Evolutionary conservation across 2,329 filamentous ascomycete species (phyloP), one percentile per base, ranked within the genome.

Genomic region (Lachnellula arida): DNA sequence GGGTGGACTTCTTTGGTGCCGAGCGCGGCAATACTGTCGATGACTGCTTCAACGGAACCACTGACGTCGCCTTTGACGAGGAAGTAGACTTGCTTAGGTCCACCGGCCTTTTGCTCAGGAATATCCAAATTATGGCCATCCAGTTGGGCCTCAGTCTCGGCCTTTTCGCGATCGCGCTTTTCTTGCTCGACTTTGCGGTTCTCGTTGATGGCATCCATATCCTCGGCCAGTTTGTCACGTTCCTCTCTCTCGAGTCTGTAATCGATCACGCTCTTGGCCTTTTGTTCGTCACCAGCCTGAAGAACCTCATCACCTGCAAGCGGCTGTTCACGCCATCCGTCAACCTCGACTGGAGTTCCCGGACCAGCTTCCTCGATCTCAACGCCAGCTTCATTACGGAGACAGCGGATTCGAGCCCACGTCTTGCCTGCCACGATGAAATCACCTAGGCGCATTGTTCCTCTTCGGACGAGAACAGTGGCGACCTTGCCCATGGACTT

Each of bases 311-410:
- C 89, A 49, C 95, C 95, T 1, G 94, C 93, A 23, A 82, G 80
- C 0, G 94, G 93, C 62, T 91, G 86, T 37, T 91, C 88, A 65
- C 86, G 86, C 94, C 94, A 99, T n/a, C 94, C 94, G 60, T 97
- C 85, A 19, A 99, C 84, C 72, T 97, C 91, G 3, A 96, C 89
- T 0, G 95, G 91, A 28, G 87, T 94, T 37, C 94, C 94, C 0
- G 94, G 95, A 0, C 86, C 84, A 14, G 91, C 92, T 71, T 91
- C 85, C 1, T 76, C 64, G 15, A 97, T 75, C 12, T 85, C 78
- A 2, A 80, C 74, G 19, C 94, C 93, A 4, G 87, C 87, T 75
- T 97, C 93, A 68, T 97, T 96, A 25, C 86, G 85, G 22, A 99
- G 77, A 35, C 82, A 82, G 32, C 92, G 86, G n/a, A 99, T 85